Evolutionary conservation across 495 filamentous ascomycete genomes (phyloP), one percentile per base, ranked within the genome.

Genomic region (Extremus antarcticus): DNA sequence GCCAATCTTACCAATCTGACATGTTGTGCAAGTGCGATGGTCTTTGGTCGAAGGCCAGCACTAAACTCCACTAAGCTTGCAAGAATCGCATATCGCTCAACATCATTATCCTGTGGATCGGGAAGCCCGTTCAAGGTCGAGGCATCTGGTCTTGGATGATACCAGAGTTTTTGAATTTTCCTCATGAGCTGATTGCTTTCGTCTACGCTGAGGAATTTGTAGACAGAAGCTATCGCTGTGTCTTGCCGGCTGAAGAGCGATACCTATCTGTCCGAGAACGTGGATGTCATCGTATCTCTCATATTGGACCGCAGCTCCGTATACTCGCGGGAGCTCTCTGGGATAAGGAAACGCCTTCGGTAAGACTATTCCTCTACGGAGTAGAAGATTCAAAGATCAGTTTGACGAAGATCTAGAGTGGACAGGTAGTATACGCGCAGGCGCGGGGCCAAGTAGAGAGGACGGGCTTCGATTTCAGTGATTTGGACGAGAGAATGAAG

Each of bases 141-240:
- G n/a, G 48, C 35, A 39, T 39, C 35, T n/a, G 35, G 35, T 39
- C 35, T 16, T 25, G 48, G 25, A 24, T 35, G 8, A 25, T 38
- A 22, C 48, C 48, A 51, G 48, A 51, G 35, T 8, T 35, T 29
- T 16, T 38, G 25, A 22, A 38, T 51, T n/a, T 32, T 25, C 20
- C 25, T 16, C 48, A 51, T 51, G 10, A 51, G 48, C 25, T 51
- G 48, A 25, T 51, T 51, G 15, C 7, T n/a, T 20, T 51, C 23
- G 48, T 51, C 48, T 7, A 25, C 48, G 25, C 48, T 29, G 23
- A 51, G 48, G 48, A 51, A 51, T 38, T 51, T 25, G 25, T 51
- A 51, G 19, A 35, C 21, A 9, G 24, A 51, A n/a, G 25, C 23
- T 51, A n/a, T 32, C 17, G 48, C 19, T 8, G 19, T 51, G 25